Evolutionary conservation across 495 filamentous ascomycete genomes (phyloP).

Genomic region (Neurospora sp.): DNA sequence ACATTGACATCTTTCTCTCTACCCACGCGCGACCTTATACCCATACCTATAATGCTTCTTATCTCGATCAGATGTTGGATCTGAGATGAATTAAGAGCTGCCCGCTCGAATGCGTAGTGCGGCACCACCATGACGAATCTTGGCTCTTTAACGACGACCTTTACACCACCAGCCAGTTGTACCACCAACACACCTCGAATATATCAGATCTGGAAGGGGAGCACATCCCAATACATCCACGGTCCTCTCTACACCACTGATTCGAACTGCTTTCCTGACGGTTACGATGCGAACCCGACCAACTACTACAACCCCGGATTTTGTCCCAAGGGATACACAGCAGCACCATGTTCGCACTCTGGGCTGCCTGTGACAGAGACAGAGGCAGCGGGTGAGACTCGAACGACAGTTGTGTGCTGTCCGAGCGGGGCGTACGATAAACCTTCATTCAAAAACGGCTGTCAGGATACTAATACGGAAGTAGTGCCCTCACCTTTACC

Average conservation of each 20-base stretch:
- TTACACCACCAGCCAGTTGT: conserved; percentile 19
- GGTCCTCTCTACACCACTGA: conserved; percentile 16
- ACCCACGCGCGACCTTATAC: neutral
- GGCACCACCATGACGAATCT: conserved; percentile 20
- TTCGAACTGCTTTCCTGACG: conserved; percentile 18
- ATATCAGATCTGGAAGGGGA: conserved; percentile 14
- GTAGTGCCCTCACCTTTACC: conserved; percentile 12
- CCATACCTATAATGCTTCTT: neutral
- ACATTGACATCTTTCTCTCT: neutral
- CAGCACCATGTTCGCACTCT: conserved; percentile 16
- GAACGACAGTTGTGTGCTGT: conserved; percentile 21
- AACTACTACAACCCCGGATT: conserved; percentile 25
- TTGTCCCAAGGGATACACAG: conserved; percentile 23
- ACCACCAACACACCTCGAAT: conserved; percentile 13
- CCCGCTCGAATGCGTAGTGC: conserved; percentile 6
- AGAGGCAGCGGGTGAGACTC: conserved; percentile 5
- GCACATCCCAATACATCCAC: conserved; percentile 13
- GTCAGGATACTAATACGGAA: neutral
- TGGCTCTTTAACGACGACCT: conserved; percentile 25
- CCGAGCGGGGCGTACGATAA: conserved; percentile 15
- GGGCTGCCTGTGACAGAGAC: neutral
- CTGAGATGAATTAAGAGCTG: neutral
- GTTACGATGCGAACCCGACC: conserved; percentile 18
- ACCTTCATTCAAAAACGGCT: too few relatives aligned
- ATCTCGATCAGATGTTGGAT: neutral